Evolutionary conservation across 208 protist species (phyloP).

Genomic region (Leishmania aethiopica): DNA sequence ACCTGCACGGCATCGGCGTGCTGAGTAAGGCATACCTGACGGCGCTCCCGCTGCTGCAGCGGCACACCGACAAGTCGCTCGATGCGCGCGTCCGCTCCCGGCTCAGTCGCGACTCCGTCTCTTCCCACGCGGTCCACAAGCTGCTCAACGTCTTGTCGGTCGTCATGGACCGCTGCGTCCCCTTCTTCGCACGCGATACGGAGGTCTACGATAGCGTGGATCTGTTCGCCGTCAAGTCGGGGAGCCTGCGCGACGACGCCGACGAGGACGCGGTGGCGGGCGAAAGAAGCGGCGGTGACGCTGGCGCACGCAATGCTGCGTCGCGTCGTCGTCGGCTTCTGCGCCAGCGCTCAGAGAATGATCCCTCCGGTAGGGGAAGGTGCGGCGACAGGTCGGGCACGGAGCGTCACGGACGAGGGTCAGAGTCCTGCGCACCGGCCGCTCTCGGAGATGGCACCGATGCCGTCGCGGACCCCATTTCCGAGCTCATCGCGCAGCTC

Average conservation of each 20-base stretch:
- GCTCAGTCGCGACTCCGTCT: slow-evolving; percentile 81
- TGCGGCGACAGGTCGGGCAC: slow-evolving; percentile 4
- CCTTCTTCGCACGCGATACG: slow-evolving; percentile 67
- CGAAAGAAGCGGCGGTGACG: background rate
- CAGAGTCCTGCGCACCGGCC: background rate
- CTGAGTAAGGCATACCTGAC: slow-evolving; percentile 86
- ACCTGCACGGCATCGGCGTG: slow-evolving; percentile 75
- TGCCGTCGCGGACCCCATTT: slow-evolving; percentile 45
- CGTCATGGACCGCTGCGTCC: slow-evolving; percentile 74
- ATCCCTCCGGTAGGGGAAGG: background rate
- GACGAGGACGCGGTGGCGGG: slow-evolving; percentile 11
- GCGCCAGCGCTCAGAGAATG: slow-evolving; percentile 15
- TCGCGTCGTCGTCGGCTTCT: slow-evolving; percentile 26
- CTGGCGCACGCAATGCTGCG: background rate
- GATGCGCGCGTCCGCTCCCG: slow-evolving; percentile 70
- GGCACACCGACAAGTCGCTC: slow-evolving; percentile 32
- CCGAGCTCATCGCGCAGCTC: slow-evolving; percentile 52
- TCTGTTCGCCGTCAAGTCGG: slow-evolving; percentile 73
- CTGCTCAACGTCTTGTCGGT: slow-evolving; percentile 84
- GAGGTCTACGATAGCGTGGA: slow-evolving; percentile 78
- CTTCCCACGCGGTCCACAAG: slow-evolving; percentile 73
- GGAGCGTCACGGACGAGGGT: background rate
- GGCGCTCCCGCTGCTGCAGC: slow-evolving; percentile 58
- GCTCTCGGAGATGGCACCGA: slow-evolving; percentile 4
- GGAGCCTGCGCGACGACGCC: slow-evolving; percentile 27